phyloP scores from a whole-genome alignment of 2,329 filamentous ascomycete species.

The Calonectria pseudoreteaudii region DNA sequence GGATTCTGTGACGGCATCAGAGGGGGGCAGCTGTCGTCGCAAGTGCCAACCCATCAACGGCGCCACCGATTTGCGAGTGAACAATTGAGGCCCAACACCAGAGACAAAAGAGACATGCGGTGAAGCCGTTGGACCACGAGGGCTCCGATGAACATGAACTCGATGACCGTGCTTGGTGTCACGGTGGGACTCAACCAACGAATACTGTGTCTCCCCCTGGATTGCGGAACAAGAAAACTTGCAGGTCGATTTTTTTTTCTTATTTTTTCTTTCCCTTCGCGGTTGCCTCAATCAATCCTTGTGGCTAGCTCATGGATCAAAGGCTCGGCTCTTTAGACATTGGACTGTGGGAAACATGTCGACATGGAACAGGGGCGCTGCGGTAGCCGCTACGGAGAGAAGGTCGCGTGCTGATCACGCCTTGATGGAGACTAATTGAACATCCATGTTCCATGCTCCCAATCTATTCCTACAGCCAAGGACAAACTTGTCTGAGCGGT shows the following conservation, averaged over 20 bases:
- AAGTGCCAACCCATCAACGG: neutral
- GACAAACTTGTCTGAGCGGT: slow-evolving; percentile 4
- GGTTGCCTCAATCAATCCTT: neutral
- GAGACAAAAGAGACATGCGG: slow-evolving; percentile 15
- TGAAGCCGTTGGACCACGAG: slow-evolving; percentile 18
- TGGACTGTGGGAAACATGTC: neutral
- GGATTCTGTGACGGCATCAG: neutral
- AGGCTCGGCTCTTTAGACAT: neutral
- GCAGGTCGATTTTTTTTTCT: neutral
- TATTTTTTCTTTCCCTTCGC: neutral
- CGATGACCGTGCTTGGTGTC: slow-evolving; percentile 17
- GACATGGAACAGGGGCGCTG: slow-evolving; percentile 21
- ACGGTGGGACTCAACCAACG: slow-evolving; percentile 13
- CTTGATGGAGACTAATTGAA: neutral
- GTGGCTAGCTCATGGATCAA: neutral
- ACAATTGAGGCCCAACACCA: neutral
- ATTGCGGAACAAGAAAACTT: neutral
- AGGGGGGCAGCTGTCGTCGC: neutral
- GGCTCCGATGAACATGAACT: slow-evolving; percentile 16
- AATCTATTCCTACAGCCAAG: neutral
- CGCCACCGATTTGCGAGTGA: neutral
- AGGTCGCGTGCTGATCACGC: slow-evolving; percentile 18
- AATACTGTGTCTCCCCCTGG: neutral
- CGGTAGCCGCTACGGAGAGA: slow-evolving; percentile 11
- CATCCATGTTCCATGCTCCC: neutral